Evolutionary conservation across 352 stramenopile species (phyloP), one percentile per base, ranked within the genome.

Genomic region (Globisporangium perplexum): DNA sequence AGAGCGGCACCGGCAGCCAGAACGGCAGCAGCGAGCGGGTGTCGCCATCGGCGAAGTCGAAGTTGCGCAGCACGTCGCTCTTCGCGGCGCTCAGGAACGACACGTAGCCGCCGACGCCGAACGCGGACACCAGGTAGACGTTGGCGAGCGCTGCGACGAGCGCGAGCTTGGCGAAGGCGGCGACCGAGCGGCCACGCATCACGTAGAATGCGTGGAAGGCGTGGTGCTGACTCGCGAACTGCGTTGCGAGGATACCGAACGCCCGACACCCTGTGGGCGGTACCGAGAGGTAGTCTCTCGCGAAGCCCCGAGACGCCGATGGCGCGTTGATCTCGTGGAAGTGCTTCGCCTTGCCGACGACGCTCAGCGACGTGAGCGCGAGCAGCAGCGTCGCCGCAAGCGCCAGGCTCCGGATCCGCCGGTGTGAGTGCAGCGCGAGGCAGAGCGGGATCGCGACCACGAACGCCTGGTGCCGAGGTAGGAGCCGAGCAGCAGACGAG

Each of bases 121-220:
- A 63, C 23, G 65, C 63, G 23, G 72, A 64, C 4, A 62, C 64
- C 33, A 77, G 57, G 23, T 62, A 57, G 35, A 77, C 55, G 18
- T 68, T 74, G 3, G 65, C 44, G 4, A 77, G 36, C 20, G 60
- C 68, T 12, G 66, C 67, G 11, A 67, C 23, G 20, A 65, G 53
- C 17, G 70, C 75, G 22, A 83, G 3, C 0, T 55, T 49, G 8
- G 59, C 66, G 45, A 85, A 87, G 15, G 39, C 46, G 1, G 42
- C 58, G 5, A 72, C 65, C 18, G 69, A 82, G 17, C 70, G 68
- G 31, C 70, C 60, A 11, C 24, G 48, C 47, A 79, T 57, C 23
- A 65, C 57, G 52, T 79, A 68, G 47, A 83, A 83, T 0, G 72
- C 68, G 50, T 83, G 73, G 48, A 83, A 83, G n/a, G 63, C 69